Evolutionary conservation across 495 filamentous ascomycete species (phyloP).

Genomic region (Aspergillus campestris): DNA sequence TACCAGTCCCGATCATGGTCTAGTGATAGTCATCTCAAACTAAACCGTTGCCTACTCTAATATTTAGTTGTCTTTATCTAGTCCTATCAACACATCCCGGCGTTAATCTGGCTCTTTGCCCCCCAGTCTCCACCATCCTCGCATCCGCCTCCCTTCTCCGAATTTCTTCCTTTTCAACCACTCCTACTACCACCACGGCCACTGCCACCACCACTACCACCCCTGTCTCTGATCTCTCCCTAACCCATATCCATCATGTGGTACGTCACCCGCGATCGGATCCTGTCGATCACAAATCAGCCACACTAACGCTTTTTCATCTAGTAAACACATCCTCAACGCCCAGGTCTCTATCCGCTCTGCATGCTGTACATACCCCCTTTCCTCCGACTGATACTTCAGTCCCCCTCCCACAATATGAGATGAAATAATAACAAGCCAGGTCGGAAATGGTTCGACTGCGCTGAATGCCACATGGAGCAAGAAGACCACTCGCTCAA

Average conservation of each 20-base stretch:
- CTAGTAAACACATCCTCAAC: constrained; percentile 93
- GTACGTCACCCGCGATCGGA: constrained; percentile 14
- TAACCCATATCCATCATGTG: constrained; percentile 14
- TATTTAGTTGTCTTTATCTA: too few species aligned
- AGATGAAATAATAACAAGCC: neutral
- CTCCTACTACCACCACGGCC: too few species aligned
- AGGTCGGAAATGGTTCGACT: constrained; percentile 98
- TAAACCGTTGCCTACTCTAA: neutral
- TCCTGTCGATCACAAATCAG: too few species aligned
- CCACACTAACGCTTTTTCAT: too few species aligned
- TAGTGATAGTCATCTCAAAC: neutral
- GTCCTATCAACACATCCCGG: too few species aligned
- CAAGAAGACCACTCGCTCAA: constrained; percentile 64
- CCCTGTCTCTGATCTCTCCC: neutral
- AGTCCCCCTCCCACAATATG: neutral
- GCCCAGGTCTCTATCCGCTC: constrained; percentile 94
- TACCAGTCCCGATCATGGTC: neutral
- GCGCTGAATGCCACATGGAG: constrained; percentile 88
- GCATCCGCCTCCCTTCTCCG: too few species aligned
- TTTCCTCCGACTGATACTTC: neutral
- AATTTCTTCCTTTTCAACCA: too few species aligned
- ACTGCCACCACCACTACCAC: neutral
- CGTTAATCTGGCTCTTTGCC: too few species aligned
- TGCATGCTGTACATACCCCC: constrained; percentile 67
- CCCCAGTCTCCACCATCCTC: too few species aligned